Evolutionary conservation across 371 early-diverging fungal species (phyloP), one percentile per base, ranked within the genome.

Genomic region (Actinomortierella wolfii): DNA sequence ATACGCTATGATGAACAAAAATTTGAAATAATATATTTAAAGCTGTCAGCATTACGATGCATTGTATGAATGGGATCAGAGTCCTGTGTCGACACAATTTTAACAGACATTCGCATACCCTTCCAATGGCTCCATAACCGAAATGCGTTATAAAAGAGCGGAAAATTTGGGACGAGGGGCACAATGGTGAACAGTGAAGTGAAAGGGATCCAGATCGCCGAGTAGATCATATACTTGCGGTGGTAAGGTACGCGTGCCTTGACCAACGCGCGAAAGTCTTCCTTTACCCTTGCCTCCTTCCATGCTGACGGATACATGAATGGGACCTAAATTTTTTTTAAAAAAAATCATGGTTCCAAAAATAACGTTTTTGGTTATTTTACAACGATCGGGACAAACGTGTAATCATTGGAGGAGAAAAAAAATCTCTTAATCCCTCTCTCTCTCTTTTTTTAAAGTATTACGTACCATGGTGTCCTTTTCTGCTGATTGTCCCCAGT

Each of bases 71-170:
- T n/a, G n/a, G n/a, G n/a, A n/a, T n/a, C n/a, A n/a, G n/a, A n/a
- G n/a, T n/a, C n/a, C n/a, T n/a, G n/a, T n/a, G n/a, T n/a, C n/a
- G n/a, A n/a, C n/a, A n/a, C n/a, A n/a, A n/a, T n/a, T n/a, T n/a
- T n/a, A 11, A 34, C 11, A 34, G 11, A 11, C 34, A 6, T 11
- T 6, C 11, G 7, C 25, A 51, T 73, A 85, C 85, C 85, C 79
- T 88, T 88, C 76, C 89, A 92, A 57, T 94, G 91, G 48, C 90
- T 89, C 77, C 91, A 91, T 17, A 92, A 76, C 5, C 94, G 88
- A 62, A 90, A 92, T 23, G 90, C 58, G 61, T 94, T 94, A 76
- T 93, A 94, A 21, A 89, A 87, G 15, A 94, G 73, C 0, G 92
- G 92, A 46, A 94, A 86, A 73, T 94, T 94, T 34, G 94, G 94